Conservation (phyloP, 2,329 filamentous ascomycete species). For the Claviceps capensis region DNA sequence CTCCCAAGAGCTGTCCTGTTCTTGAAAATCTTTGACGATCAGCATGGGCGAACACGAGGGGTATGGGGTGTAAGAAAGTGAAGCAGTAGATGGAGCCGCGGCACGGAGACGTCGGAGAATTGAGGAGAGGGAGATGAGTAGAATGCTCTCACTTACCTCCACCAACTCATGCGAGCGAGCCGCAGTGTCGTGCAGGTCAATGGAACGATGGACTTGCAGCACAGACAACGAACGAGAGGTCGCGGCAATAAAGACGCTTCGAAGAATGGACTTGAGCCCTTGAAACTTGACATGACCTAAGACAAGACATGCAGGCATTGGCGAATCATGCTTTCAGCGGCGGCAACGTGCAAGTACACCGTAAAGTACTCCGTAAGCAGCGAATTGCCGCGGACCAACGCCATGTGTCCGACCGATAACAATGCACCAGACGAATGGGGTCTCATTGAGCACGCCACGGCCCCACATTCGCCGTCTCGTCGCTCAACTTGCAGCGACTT, state of each 20-base stretch:
- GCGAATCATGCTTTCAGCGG: conserved; percentile 12
- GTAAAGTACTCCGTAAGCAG: not conserved
- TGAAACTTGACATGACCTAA: not conserved
- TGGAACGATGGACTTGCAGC: not conserved
- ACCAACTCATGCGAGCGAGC: not conserved
- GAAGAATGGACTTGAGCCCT: not conserved
- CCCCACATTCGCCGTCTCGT: too few species aligned
- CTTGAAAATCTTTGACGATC: conserved; percentile 37
- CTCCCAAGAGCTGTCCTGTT: conserved; percentile 28
- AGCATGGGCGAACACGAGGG: conserved; percentile 27
- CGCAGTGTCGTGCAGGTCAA: not conserved
- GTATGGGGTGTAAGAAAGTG: not conserved
- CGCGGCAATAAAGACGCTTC: not conserved
- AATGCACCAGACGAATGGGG: too few species aligned
- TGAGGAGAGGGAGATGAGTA: not conserved
- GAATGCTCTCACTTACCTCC: not conserved
- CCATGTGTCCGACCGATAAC: too few species aligned
- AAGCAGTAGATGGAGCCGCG: not conserved
- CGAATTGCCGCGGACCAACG: not conserved
- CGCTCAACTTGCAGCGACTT: too few species aligned
- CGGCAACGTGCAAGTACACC: conserved; percentile 11
- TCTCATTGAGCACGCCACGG: too few species aligned
- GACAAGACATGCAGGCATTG: conserved; percentile 6
- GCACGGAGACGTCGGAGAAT: not conserved
- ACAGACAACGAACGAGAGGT: not conserved